Percentiles rank a stretch among this genome's conserved stretches.
phyloP scores from a whole-genome alignment of 345 rosid genomes.

The Conringia planisiliqua region DNA sequence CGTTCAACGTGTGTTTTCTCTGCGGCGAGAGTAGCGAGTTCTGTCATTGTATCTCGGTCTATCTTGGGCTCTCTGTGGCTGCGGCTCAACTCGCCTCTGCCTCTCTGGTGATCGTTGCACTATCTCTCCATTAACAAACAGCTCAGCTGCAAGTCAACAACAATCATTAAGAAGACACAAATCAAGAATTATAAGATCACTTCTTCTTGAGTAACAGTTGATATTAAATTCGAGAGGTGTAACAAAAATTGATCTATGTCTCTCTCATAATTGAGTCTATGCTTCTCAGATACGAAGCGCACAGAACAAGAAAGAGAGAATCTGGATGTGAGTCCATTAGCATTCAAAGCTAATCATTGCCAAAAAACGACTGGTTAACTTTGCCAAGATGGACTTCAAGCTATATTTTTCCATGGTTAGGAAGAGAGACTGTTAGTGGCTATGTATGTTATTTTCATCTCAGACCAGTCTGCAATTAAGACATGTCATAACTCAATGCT shows the following conservation, averaged over 20 bases:
- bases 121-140: conserved; percentile 92
- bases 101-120: conserved; percentile 94
- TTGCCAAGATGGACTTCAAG: conserved; percentile 1
- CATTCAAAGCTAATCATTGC: conserved; percentile 26
- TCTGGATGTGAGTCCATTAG: conserved; percentile 36
- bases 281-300: background rate
- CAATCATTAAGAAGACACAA: background rate
- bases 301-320: conserved; percentile 4
- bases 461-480: background rate
- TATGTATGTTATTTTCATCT: background rate
- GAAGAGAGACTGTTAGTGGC: background rate
- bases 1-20: conserved; percentile 60
- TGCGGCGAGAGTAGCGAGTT: conserved; percentile 82
- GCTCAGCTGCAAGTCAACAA: conserved; percentile 64
- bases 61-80: conserved; percentile 89
- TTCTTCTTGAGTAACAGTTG: background rate
- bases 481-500: background rate
- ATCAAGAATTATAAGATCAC: background rate
- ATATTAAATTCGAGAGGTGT: background rate
- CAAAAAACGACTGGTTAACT: background rate
- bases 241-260: background rate
- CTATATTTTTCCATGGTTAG: background rate
- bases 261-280: conserved; percentile 7
- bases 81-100: conserved; percentile 88
- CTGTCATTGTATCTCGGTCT: conserved; percentile 98